phyloP scores from a whole-genome alignment of 306 rosid genomes.

The Betula pendula region DNA sequence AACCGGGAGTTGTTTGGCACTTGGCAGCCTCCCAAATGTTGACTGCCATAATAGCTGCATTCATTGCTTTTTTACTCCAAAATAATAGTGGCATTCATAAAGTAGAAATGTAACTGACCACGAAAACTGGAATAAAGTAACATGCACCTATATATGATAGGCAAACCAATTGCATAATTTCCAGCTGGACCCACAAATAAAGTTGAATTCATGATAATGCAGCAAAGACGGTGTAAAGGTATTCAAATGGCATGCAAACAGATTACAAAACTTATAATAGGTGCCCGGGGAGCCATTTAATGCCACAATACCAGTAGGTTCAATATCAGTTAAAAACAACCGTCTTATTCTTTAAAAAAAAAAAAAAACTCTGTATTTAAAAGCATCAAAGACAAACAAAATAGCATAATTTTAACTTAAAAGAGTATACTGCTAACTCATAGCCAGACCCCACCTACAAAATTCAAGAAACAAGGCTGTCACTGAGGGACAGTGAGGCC shows the following conservation, averaged over 20 bases:
- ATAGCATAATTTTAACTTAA: neutral
- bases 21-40: no score
- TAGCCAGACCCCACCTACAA: neutral
- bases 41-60: no score
- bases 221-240: neutral
- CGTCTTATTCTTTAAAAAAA: neutral
- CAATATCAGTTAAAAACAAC: neutral
- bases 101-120: no score
- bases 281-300: neutral
- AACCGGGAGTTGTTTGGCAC: no score
- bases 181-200: neutral
- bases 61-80: no score
- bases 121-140: no score
- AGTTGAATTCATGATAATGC: neutral
- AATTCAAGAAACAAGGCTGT: conserved; percentile 45
- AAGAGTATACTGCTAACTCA: neutral
- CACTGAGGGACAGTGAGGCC: conserved; percentile 58
- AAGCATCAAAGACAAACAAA: neutral
- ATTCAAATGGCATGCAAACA: neutral
- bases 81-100: no score
- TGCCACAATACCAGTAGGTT: neutral
- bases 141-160: neutral
- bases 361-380: neutral
- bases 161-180: neutral
- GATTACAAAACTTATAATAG: neutral